Evolutionary conservation across 371 early-diverging fungal genomes (phyloP).

Genomic region (Chytridium lagenaria): DNA sequence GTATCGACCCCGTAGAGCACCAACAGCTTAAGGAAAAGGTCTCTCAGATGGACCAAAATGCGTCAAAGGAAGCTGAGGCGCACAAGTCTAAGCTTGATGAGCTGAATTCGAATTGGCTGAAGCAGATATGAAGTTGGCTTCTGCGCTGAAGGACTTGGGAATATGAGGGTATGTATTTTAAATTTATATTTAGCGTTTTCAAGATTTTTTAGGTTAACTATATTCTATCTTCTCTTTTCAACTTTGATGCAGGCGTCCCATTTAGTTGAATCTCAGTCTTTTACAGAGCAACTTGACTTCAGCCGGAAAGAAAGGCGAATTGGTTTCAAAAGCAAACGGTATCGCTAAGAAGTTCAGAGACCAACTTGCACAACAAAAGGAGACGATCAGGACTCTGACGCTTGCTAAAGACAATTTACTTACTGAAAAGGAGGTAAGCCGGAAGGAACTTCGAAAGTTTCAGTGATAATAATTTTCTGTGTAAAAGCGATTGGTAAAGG

Average conservation of each 20-base stretch:
- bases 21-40: conserved; percentile 48
- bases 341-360: not conserved
- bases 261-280: not conserved
- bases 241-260: conserved; percentile 12
- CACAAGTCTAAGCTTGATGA: not conserved
- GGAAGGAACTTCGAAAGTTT: not conserved
- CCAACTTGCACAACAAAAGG: not conserved
- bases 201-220: conserved; percentile 10
- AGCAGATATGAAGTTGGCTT: not conserved
- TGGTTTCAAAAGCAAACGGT: not conserved
- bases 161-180: not conserved
- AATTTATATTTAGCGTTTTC: not conserved
- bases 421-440: conserved; percentile 18
- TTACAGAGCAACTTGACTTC: not conserved
- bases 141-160: not conserved
- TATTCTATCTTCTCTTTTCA: conserved; percentile 1
- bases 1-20: conserved; percentile 57
- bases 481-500: not conserved
- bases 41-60: conserved; percentile 5
- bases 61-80: not conserved
- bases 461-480: not conserved
- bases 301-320: conserved; percentile 11
- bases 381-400: not conserved
- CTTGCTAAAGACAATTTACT: not conserved
- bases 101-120: not conserved